Evolutionary conservation across 768 basidiomycete genomes (phyloP), one percentile per base, ranked within the genome.

Genomic region (Lactarius sanguifluus): DNA sequence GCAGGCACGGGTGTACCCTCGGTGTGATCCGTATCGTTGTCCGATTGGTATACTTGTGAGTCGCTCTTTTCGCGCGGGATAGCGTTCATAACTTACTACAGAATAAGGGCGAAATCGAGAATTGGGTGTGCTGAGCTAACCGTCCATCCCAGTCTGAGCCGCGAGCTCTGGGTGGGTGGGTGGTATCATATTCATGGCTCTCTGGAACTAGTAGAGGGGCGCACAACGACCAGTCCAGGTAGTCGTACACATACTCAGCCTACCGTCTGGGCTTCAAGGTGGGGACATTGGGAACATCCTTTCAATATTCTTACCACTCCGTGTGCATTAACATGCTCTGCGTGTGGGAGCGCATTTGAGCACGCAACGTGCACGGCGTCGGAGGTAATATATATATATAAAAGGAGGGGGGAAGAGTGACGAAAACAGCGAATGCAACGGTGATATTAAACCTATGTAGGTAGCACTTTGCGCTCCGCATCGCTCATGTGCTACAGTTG

Each of bases 401-500:
- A 15, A 40, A 5, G 5, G 3, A 40, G 13, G 13, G 3, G 13
- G 10, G 38, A 15, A 40, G 38, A 40, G 13, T 15, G 15, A 15
- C 38, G 38, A 8, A 16, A 32, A 56, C 2, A 3, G 55, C 16
- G 30, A 12, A 9, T 47, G 38, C 13, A 63, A 61, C 65, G 38
- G 66, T 59, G 52, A 57, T 56, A 30, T 62, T 67, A 25, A 63
- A 64, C 16, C 64, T 52, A 41, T 67, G 66, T 38, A 67, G 15
- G 54, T 63, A 67, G 58, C 62, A 67, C 16, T 67, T 38, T 67
- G 5, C 41, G 23, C 10, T 56, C 66, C 28, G 25, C 55, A 12
- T 59, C 66, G 5, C 43, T 10, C 62, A 67, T 59, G 45, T 55
- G 9, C 25, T 59, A 50, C 12, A 67, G 23, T 10, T 59, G 57